phyloP scores from a whole-genome alignment of 2,329 filamentous ascomycete species.

The Trichoderma sp. region DNA sequence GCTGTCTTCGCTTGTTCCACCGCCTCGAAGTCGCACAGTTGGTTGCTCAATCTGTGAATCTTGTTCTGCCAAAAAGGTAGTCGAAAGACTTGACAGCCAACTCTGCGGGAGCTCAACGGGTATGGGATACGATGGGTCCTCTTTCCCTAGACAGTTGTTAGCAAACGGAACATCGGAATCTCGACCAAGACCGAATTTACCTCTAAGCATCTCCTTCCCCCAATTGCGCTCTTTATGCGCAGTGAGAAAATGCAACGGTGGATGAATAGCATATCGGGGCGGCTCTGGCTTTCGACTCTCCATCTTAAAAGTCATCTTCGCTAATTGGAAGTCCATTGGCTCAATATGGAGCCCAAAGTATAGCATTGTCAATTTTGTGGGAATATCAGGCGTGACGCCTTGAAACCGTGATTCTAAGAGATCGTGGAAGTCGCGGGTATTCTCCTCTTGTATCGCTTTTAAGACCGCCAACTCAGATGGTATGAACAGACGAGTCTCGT shows the following conservation, averaged over 20 bases:
- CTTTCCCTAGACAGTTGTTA: neutral
- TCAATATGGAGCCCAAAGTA: slow-evolving; percentile 51
- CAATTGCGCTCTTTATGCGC: slow-evolving; percentile 35
- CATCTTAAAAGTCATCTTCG: slow-evolving; percentile 29
- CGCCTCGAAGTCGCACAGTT: slow-evolving; percentile 8
- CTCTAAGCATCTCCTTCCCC: slow-evolving; percentile 30
- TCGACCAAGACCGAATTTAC: slow-evolving; percentile 20
- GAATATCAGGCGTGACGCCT: slow-evolving; percentile 31
- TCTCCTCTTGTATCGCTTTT: slow-evolving; percentile 35
- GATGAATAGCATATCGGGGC: slow-evolving; percentile 26
- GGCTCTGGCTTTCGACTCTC: slow-evolving; percentile 25
- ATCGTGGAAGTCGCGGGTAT: slow-evolving; percentile 33
- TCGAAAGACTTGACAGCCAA: neutral
- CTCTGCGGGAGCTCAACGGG: neutral
- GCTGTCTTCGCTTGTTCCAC: neutral
- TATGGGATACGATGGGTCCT: neutral
- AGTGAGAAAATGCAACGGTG: slow-evolving; percentile 38
- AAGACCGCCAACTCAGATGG: slow-evolving; percentile 32
- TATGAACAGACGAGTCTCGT: slow-evolving; percentile 38
- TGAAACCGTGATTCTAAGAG: slow-evolving; percentile 38
- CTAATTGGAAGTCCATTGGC: slow-evolving; percentile 34
- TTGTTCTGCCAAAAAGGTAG: neutral
- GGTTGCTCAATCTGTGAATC: neutral
- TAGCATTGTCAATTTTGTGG: slow-evolving; percentile 47
- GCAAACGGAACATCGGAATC: no score